Percentiles rank a stretch among this genome's conserved stretches.
phyloP scores from a whole-genome alignment of 768 basidiomycete species.

The Mycena rebaudengoi region DNA sequence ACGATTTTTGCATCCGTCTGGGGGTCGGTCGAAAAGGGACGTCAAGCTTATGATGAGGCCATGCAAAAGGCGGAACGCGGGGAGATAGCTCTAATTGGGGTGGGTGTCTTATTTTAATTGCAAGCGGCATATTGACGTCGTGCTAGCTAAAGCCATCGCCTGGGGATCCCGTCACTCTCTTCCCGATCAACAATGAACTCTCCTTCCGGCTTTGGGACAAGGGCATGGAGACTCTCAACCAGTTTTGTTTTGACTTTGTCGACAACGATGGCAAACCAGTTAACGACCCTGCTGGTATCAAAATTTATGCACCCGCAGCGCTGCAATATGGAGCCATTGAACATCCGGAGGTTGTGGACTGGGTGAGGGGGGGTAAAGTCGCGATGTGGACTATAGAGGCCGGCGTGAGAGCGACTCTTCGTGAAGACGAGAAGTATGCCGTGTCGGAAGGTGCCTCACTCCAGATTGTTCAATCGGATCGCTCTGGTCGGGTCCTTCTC shows the following conservation, averaged over 20 bases:
- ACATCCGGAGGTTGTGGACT: too few species aligned
- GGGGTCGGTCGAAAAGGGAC: too few species aligned
- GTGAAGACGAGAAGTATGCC: background rate
- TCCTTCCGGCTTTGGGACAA: background rate
- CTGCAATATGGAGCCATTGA: background rate
- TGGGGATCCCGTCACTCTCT: background rate
- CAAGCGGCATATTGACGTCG: background rate
- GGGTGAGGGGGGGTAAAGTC: too few species aligned
- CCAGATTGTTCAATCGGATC: background rate
- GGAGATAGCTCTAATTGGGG: too few species aligned
- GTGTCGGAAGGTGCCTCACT: background rate
- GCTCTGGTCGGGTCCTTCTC: background rate
- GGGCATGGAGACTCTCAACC: background rate
- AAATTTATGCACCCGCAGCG: background rate
- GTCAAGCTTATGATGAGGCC: too few species aligned
- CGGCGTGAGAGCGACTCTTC: too few species aligned
- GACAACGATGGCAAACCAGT: background rate
- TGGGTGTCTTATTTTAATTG: background rate
- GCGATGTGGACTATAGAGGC: too few species aligned
- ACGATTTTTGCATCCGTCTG: too few species aligned
- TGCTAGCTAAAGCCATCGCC: background rate
- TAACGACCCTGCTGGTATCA: background rate
- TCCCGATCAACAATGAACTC: background rate
- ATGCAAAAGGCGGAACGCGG: too few species aligned
- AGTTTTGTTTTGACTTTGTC: background rate